Evolutionary conservation across 148 eudicot genomes (phyloP), one percentile per base, ranked within the genome.

Genomic region (Suaeda aralocaspica): DNA sequence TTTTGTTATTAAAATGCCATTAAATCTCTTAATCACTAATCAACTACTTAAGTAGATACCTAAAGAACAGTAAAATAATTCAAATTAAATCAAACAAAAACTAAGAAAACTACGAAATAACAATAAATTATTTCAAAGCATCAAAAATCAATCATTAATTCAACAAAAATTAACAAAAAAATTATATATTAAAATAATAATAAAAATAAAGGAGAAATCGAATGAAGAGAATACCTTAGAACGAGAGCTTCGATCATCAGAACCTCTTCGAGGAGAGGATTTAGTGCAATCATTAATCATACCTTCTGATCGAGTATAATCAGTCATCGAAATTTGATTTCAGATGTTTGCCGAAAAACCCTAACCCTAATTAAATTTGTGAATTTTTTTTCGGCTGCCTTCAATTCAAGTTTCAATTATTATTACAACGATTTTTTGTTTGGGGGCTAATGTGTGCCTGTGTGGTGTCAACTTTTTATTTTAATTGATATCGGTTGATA

Each of bases 241-340:
- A 71, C 76, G 81, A 41, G 87, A 81, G 64, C 75, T 75, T 53
- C 87, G 86, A 82, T 84, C 85, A 48, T 74, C 83, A 42, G 76
- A 80, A 31, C 60, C 74, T 75, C 78, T 71, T 45, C 83, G 80
- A 21, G 86, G 81, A 16, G 84, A 81, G 0, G 86, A 83, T 67
- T 84, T 74, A n/a, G 69, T 68, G 39, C 73, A 83, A 72, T 78
- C 78, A 28, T 71, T 76, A 39, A 77, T 50, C 80, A 72, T 77
- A 24, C 28, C 30, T 53, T 60, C 53, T 5, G 50, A 57, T 48
- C 61, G 51, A 66, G 34, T 8, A 59, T 59, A 48, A 72, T 66
- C 74, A 36, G 55, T 48, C 51, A 58, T 72, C n/a, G 7, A 16
- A 52, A n/a, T 60, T 72, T 31, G 39, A 55, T 51, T 67, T 59